phyloP scores from a whole-genome alignment of 2,329 filamentous ascomycete species.

The Geosmithia putterillii region DNA sequence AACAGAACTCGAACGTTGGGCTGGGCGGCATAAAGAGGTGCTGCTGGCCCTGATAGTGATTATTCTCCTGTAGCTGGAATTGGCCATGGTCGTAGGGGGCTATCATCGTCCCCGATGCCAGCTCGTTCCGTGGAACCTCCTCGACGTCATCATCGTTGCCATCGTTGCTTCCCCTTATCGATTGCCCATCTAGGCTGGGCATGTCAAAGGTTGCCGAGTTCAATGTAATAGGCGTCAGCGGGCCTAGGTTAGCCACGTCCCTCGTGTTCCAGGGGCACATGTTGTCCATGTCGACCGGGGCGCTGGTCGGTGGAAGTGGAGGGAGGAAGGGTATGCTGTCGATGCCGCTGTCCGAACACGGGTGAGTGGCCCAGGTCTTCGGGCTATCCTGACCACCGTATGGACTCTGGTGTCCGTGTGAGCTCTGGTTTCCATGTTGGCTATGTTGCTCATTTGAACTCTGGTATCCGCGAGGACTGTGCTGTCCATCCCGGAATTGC shows the following conservation, averaged over 20 bases:
- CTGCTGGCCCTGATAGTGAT: no score
- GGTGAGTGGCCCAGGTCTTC: neutral
- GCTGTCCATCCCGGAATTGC: neutral
- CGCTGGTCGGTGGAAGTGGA: neutral
- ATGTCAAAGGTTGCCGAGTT: conserved; percentile 18
- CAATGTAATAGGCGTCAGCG: conserved; percentile 17
- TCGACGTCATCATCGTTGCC: conserved; percentile 13
- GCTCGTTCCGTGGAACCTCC: conserved; percentile 12
- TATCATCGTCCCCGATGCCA: conserved; percentile 2
- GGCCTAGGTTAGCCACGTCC: conserved; percentile 12
- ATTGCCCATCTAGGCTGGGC: conserved; percentile 11
- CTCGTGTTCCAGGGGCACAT: conserved; percentile 3
- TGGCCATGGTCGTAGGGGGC: conserved; percentile 4
- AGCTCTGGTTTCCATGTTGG: neutral
- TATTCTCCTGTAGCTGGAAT: conserved; percentile 7
- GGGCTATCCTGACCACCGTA: neutral
- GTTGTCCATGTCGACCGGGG: neutral
- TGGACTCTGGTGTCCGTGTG: neutral
- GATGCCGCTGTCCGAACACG: neutral
- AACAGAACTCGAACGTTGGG: conserved; percentile 34
- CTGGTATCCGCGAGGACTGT: no score
- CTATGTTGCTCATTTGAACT: neutral
- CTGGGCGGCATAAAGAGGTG: conserved; percentile 5
- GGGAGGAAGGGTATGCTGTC: neutral
- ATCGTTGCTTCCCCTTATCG: conserved; percentile 7